Evolutionary conservation across 225 moss, liverwort and hornwort species (phyloP).

Genomic region (Climacium dendroides): DNA sequence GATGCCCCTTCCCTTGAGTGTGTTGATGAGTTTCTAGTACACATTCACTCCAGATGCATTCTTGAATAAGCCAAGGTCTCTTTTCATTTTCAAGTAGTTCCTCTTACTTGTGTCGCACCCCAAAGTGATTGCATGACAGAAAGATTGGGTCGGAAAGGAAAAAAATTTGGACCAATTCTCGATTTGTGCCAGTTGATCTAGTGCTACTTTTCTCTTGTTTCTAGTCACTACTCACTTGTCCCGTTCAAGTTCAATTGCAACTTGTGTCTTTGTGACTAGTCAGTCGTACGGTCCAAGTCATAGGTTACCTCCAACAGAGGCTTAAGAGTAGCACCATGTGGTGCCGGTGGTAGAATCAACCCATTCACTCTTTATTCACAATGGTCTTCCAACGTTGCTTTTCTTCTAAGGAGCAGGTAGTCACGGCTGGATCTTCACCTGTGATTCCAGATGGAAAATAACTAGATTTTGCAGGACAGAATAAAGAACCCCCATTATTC

Average conservation of each 20-base stretch:
- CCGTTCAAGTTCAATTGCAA: not conserved
- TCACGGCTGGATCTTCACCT: not conserved
- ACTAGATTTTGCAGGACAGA: not conserved
- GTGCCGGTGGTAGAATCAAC: not conserved
- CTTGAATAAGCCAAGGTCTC: not conserved
- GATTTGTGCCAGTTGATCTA: conserved; percentile 1
- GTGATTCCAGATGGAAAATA: not conserved
- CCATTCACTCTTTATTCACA: not conserved
- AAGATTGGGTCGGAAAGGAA: not conserved
- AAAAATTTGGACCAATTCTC: conserved; percentile 13
- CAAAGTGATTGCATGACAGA: not conserved
- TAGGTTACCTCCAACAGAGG: not conserved
- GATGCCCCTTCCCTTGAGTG: not conserved
- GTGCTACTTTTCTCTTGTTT: not conserved
- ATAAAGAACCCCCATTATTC: not conserved
- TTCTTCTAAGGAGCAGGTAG: not conserved
- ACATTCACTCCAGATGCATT: not conserved
- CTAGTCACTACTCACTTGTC: not conserved
- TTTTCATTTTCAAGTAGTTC: not conserved
- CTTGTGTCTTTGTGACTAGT: not conserved
- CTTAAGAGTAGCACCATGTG: not conserved
- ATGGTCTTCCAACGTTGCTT: not conserved
- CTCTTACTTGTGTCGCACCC: not conserved
- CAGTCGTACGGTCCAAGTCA: not conserved
- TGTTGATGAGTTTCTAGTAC: not conserved